These are phyloP conservation scores for Vigna trinervia DNA, from an alignment of 306 rosid species.

Conservation along the genomic window DNA sequence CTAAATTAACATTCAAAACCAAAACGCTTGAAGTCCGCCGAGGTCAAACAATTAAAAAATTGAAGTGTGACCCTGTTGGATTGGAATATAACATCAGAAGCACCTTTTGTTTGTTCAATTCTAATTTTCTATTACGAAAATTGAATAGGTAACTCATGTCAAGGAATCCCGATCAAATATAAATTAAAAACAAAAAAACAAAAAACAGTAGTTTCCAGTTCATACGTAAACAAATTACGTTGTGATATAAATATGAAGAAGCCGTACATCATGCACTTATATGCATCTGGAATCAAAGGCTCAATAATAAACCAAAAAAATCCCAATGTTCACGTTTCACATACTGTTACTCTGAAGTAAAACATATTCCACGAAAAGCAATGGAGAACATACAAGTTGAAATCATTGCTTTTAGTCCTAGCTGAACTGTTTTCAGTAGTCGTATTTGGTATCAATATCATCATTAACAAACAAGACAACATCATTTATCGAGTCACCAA, in stretches of 20 bases:
- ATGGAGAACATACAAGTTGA: neutral
- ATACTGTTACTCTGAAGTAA: neutral
- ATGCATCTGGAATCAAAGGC: neutral
- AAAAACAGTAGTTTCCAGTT: neutral
- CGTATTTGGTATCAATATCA: neutral
- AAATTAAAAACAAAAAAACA: neutral
- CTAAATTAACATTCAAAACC: neutral
- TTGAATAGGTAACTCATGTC: neutral
- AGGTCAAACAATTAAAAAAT: neutral
- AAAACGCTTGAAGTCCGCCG: neutral
- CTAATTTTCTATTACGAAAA: neutral
- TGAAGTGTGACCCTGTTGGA: neutral
- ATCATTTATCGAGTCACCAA: neutral
- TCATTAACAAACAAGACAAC: neutral
- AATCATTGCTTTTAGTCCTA: neutral
- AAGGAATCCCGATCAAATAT: neutral
- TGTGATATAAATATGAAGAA: neutral
- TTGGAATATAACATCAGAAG: neutral
- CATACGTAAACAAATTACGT: neutral
- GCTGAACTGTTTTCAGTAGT: constrained; percentile 8
- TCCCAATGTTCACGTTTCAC: neutral
- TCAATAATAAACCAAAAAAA: neutral
- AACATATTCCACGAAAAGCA: neutral
- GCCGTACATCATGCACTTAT: neutral
- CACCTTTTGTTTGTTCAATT: neutral